phyloP scores from a whole-genome alignment of 805 yeast species.

The Metschnikowia cubensis region DNA sequence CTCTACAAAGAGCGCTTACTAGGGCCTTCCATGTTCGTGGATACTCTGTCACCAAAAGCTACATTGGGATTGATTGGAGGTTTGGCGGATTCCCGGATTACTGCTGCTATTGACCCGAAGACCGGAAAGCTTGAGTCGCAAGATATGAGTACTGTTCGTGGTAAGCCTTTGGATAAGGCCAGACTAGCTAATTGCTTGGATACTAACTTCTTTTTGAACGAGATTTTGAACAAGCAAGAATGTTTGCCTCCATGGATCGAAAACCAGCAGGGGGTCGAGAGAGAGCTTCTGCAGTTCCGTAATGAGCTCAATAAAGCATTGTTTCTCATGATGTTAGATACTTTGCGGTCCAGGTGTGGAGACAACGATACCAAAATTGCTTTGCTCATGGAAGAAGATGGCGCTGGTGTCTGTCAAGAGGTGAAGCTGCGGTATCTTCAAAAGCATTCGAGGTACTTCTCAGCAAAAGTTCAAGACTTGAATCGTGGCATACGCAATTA shows the following conservation, averaged over 20 bases:
- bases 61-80: slow-evolving; percentile 54
- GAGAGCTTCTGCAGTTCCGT: slow-evolving; percentile 47
- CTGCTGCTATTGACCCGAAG: slow-evolving; percentile 55
- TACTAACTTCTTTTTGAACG: slow-evolving; percentile 66
- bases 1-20: slow-evolving; percentile 60
- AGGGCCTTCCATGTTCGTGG: slow-evolving; percentile 50
- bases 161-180: slow-evolving; percentile 52
- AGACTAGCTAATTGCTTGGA: slow-evolving; percentile 63
- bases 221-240: slow-evolving; percentile 70
- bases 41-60: slow-evolving; percentile 38
- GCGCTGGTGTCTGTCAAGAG: background rate
- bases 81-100: slow-evolving; percentile 71
- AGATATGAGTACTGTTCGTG: slow-evolving; percentile 46
- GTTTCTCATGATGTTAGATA: background rate
- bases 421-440: background rate
- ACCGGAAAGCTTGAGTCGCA: slow-evolving; percentile 66
- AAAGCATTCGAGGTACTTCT: slow-evolving; percentile 6
- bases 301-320: slow-evolving; percentile 39
- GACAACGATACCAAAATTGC: background rate
- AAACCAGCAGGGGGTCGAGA: slow-evolving; percentile 56
- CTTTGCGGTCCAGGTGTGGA: background rate
- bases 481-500: slow-evolving; percentile 27
- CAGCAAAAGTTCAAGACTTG: slow-evolving; percentile 12
- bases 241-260: slow-evolving; percentile 90
- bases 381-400: background rate